Evolutionary conservation across 805 yeast species (phyloP), one percentile per base, ranked within the genome.

Genomic region (Yamadazyma tumulicola): DNA sequence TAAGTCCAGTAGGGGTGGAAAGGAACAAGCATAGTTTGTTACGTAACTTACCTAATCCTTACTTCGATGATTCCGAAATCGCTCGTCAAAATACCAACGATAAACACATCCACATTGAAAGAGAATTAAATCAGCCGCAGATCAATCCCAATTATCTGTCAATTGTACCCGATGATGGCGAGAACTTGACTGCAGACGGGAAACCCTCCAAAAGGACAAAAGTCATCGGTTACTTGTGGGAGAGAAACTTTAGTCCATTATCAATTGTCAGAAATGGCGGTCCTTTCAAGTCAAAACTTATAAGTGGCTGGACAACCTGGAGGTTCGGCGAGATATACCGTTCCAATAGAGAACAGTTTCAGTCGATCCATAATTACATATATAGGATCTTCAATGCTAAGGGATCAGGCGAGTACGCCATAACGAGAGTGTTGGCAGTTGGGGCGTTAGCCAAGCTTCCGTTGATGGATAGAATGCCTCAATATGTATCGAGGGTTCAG

Each of bases 351-450:
- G 35, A 47, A 22, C 52, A 54, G 31, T 64, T 57, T 39, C 54
- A 66, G 45, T 34, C 32, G 26, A 49, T 79, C 36, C 83, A 77
- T 48, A 66, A 65, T 35, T 81, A 80, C 48, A 66, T 75, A 16
- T 73, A 77, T 45, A 62, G 75, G 40, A 58, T 68, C 1, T 74
- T 79, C 49, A 67, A 69, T 35, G 75, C 68, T 0, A 70, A 63
- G 37, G 84, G 80, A 0, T 74, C 81, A 17, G 87, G 86, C 0
- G 86, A 80, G 49, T 75, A 62, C 49, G 81, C 80, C 2, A 59
- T 80, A 28, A 77, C 85, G 0, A 64, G 83, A 43, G 44, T 80
- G 1, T 58, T 80, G 26, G 81, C 74, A 0, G 75, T 78, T 6
- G 82, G 81, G 9, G 79, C 79, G 0, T 74, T 64, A 22, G 62